Percentiles rank a stretch among this genome's conserved stretches.
These are phyloP conservation scores for Dryas integrifolia DNA, from an alignment of 331 rosid genomes.

Conservation along the genomic window DNA sequence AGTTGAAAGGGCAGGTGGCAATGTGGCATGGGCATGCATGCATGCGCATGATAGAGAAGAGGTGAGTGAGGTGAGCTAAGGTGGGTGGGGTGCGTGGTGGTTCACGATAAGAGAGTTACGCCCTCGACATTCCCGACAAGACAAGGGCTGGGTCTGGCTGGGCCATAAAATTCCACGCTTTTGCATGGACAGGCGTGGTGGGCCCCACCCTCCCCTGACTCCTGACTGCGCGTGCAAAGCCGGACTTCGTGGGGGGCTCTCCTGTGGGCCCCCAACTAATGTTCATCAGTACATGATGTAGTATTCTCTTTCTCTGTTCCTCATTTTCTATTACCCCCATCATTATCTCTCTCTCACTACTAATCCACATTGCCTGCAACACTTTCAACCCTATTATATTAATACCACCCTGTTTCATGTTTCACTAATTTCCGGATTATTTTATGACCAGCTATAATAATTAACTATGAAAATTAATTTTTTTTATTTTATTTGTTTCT, in stretches of 20 bases:
- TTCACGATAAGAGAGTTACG: constrained; percentile 19
- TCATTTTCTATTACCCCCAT: constrained; percentile 21
- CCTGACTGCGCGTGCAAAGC: constrained; percentile 75
- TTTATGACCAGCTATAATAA: background rate
- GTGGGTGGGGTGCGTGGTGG: background rate
- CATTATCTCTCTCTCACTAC: background rate
- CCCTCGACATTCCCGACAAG: constrained; percentile 27
- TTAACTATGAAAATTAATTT: background rate
- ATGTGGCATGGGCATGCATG: too few relatives aligned
- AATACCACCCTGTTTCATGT: background rate
- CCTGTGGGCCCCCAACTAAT: constrained; percentile 20
- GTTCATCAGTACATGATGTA: background rate
- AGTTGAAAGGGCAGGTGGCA: too few relatives aligned
- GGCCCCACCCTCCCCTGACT: constrained; percentile 25
- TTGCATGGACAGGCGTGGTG: constrained; percentile 57
- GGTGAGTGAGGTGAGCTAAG: too few relatives aligned
- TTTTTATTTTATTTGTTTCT: background rate
- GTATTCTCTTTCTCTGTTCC: background rate
- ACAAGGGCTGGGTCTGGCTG: background rate
- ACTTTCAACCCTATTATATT: background rate
- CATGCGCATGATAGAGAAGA: too few relatives aligned
- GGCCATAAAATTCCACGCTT: constrained; percentile 38
- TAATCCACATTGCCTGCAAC: background rate
- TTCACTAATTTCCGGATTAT: background rate
- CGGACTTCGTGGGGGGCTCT: constrained; percentile 65